Evolutionary conservation across 2,329 filamentous ascomycete genomes (phyloP).

Genomic region (Cadophora luteo-olivacea): DNA sequence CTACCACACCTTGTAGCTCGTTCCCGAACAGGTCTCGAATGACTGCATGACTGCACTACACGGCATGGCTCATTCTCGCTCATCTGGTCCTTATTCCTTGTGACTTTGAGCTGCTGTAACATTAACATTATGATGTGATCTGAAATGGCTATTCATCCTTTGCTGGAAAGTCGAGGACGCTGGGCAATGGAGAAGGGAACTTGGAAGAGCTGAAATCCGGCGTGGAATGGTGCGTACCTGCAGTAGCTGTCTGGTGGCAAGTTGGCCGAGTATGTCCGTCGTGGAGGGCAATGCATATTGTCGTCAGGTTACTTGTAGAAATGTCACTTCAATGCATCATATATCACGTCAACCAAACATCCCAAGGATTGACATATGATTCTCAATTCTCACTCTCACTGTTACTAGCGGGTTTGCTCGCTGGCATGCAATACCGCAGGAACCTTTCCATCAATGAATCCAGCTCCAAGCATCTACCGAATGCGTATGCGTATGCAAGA

Average conservation of each 20-base stretch:
- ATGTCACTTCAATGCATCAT: no score
- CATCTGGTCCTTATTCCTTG: conserved; percentile 8
- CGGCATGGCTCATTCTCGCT: conserved; percentile 21
- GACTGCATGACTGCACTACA: conserved; percentile 7
- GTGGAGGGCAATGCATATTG: no score
- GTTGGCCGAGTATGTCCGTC: no score
- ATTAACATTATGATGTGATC: neutral
- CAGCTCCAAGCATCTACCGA: neutral
- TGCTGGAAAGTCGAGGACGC: no score
- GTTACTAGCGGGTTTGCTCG: neutral
- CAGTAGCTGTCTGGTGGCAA: no score
- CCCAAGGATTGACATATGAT: neutral
- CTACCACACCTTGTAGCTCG: neutral
- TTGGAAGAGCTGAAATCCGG: neutral
- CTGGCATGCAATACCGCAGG: neutral
- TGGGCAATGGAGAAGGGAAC: neutral
- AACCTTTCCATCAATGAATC: neutral
- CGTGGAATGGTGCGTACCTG: neutral
- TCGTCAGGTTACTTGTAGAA: no score
- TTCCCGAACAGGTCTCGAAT: neutral
- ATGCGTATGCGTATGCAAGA: neutral
- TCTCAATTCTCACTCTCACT: neutral
- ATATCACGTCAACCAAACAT: no score
- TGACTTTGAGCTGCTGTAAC: neutral
- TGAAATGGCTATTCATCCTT: no score